Conservation (phyloP, 2,329 filamentous ascomycete species). For the Aureobasidium sp. region DNA sequence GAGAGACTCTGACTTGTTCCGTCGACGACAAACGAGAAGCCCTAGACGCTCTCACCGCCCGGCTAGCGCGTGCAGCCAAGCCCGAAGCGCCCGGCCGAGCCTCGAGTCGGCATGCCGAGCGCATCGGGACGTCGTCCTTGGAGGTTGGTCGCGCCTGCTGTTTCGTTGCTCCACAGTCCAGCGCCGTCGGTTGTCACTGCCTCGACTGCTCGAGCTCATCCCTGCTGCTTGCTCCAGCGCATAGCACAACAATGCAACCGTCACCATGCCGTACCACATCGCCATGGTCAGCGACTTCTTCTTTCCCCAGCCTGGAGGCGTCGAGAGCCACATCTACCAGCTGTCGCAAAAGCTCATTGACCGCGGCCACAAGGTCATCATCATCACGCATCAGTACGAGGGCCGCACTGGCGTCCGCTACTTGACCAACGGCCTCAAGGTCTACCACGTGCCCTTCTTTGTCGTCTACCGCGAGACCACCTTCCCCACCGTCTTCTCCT, state of each 20-base stretch:
- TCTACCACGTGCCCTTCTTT: constrained; percentile 94
- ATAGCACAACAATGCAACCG: background rate
- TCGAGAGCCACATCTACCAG: constrained; percentile 98
- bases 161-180: background rate
- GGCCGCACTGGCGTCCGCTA: constrained; percentile 89
- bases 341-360: constrained; percentile 93
- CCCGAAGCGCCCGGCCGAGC: background rate
- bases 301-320: constrained; percentile 90
- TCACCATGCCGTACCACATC: constrained; percentile 61
- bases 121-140: background rate
- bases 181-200: background rate
- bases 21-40: background rate
- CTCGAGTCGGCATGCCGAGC: constrained; percentile 7
- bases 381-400: constrained; percentile 92
- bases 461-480: constrained; percentile 91
- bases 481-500: constrained; percentile 95
- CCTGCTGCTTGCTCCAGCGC: background rate
- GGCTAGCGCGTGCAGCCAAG: background rate
- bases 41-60: background rate
- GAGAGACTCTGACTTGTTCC: background rate
- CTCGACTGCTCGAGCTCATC: background rate
- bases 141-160: no score
- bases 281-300: constrained; percentile 99
- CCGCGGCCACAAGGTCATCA: constrained; percentile 93
- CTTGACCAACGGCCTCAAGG: constrained; percentile 94